Percentiles rank a stretch among this genome's conserved stretches.
phyloP scores from a whole-genome alignment of 2,329 filamentous ascomycete genomes.

The Ilyonectria destructans region DNA sequence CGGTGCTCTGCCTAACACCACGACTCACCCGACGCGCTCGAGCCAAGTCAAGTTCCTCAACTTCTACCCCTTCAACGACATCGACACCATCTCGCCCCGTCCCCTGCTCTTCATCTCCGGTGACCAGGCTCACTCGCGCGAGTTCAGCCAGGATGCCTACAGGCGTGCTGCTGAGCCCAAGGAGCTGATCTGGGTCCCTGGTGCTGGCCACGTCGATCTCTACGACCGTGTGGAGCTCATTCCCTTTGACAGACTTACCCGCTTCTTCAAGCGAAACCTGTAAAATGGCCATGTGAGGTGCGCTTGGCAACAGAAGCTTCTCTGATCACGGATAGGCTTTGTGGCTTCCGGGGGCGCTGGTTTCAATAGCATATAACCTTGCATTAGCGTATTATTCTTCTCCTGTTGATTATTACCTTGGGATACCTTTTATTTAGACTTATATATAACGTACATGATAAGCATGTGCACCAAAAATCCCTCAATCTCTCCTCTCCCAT shows the following conservation, averaged over 20 bases:
- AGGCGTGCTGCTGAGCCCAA: constrained; percentile 53
- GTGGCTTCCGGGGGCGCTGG: too few relatives aligned
- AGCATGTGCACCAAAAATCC: too few relatives aligned
- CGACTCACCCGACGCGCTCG: constrained; percentile 52
- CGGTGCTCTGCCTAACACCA: constrained; percentile 40
- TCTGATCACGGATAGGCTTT: too few relatives aligned
- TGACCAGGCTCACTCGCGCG: constrained; percentile 48
- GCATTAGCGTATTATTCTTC: too few relatives aligned
- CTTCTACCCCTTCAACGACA: constrained; percentile 51
- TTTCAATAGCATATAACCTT: too few relatives aligned
- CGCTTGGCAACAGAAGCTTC: too few relatives aligned
- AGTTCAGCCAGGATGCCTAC: constrained; percentile 51
- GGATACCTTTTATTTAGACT: too few relatives aligned
- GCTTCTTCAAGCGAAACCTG: constrained; percentile 40
- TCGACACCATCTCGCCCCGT: constrained; percentile 51
- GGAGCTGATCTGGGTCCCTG: constrained; percentile 53
- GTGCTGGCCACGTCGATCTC: constrained; percentile 55
- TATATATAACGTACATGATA: too few relatives aligned
- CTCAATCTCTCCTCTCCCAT: too few relatives aligned
- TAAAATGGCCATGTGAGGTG: too few relatives aligned
- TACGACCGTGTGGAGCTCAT: constrained; percentile 57
- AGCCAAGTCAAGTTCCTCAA: constrained; percentile 52
- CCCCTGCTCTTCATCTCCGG: constrained; percentile 49
- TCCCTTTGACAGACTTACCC: constrained; percentile 51
- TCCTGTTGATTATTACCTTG: too few relatives aligned